A percentile compares a stretch with the other conserved stretches of the same genome.
These are phyloP conservation scores for Coemansia sp. DNA, from an alignment of 192 early-diverging fungal species.

Conservation along the genomic window DNA sequence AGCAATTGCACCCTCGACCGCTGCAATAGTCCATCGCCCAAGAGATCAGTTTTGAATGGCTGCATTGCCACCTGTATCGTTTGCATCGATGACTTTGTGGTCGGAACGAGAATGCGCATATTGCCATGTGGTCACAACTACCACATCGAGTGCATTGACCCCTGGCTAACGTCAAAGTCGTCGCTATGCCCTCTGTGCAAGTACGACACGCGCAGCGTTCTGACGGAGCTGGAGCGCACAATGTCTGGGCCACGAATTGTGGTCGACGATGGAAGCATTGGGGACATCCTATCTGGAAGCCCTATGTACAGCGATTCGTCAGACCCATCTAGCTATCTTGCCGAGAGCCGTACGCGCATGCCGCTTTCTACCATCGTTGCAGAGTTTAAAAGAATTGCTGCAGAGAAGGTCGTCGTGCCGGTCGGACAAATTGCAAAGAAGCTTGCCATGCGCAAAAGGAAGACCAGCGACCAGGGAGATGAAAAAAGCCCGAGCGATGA, in stretches of 20 bases:
- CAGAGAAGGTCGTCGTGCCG: constrained; percentile 4
- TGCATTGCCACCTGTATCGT: constrained; percentile 54
- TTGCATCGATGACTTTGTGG: constrained; percentile 56
- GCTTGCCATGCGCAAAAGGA: neutral
- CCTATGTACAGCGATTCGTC: constrained; percentile 15
- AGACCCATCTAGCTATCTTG: constrained; percentile 47
- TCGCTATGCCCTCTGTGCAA: constrained; percentile 58
- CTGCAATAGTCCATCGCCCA: neutral
- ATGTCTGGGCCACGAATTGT: constrained; percentile 32
- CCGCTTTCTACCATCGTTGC: constrained; percentile 14
- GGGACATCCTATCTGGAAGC: constrained; percentile 13
- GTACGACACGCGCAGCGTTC: constrained; percentile 47
- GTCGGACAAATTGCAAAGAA: constrained; percentile 2
- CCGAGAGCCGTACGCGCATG: constrained; percentile 30
- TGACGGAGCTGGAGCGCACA: constrained; percentile 47
- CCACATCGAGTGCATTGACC: constrained; percentile 58
- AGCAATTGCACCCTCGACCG: neutral
- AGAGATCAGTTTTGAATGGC: constrained; percentile 20
- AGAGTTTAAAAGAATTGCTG: constrained; percentile 1
- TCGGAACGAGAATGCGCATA: constrained; percentile 51
- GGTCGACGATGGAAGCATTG: constrained; percentile 11
- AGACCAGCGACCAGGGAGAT: neutral
- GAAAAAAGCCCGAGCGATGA: constrained; percentile 2
- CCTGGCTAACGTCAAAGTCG: constrained; percentile 54
- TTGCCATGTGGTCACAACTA: constrained; percentile 58